Evolutionary conservation across 805 yeast species (phyloP).

Genomic region (Wickerhamomyces sydowiorum): DNA sequence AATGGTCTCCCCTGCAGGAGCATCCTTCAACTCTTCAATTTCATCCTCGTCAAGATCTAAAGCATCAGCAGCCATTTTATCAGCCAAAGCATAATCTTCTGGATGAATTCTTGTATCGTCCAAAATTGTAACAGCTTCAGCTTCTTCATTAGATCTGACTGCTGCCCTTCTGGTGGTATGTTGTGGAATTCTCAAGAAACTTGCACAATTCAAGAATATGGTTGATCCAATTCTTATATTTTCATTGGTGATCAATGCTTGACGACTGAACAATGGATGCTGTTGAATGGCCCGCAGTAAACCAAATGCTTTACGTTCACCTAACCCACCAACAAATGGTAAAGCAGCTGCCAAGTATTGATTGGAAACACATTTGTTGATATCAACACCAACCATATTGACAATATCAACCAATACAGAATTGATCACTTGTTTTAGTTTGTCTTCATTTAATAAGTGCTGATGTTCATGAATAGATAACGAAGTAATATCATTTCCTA

Average conservation of each 20-base stretch:
- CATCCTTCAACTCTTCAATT: conserved; percentile 69
- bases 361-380: conserved; percentile 82
- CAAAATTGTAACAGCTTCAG: conserved; percentile 64
- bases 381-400: conserved; percentile 88
- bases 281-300: conserved; percentile 74
- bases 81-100: conserved; percentile 92
- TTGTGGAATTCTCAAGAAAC: conserved; percentile 76
- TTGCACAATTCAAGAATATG: conserved; percentile 87
- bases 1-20: conserved; percentile 67
- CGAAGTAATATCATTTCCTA: conserved; percentile 69
- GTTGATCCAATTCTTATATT: conserved; percentile 59
- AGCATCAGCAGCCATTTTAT: conserved; percentile 98
- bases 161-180: conserved; percentile 37
- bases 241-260: conserved; percentile 77
- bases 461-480: conserved; percentile 71
- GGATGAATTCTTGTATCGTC: conserved; percentile 98
- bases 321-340: conserved; percentile 85
- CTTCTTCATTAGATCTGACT: conserved; percentile 31
- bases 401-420: conserved; percentile 85
- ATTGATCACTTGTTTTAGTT: conserved; percentile 60
- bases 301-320: conserved; percentile 92
- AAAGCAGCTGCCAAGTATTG: conserved; percentile 64
- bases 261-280: conserved; percentile 61
- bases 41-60: conserved; percentile 94
- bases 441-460: conserved; percentile 57